Conservation (phyloP, 208 protist species). For the Trypanosoma avium region DNA sequence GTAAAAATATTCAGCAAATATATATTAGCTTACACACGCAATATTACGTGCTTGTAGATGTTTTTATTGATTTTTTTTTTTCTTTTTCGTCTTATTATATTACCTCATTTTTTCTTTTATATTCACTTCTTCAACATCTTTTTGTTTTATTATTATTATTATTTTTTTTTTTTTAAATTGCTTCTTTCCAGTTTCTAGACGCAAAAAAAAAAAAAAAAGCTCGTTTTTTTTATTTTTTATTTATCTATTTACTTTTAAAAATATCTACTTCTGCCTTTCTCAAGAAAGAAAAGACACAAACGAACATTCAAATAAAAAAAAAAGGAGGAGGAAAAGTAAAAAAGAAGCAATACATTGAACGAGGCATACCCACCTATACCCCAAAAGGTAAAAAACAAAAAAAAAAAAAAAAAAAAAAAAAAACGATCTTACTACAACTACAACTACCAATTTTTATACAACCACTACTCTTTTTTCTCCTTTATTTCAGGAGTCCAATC, state of each 20-base stretch:
- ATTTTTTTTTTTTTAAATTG: no score
- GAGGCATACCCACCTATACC: background rate
- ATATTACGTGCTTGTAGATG: no score
- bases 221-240: conserved; percentile 1
- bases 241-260: background rate
- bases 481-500: background rate
- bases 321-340: background rate
- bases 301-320: background rate
- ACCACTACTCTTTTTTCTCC: background rate
- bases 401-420: conserved; percentile 23
- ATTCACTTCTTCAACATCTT: no score
- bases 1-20: no score
- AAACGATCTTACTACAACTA: conserved; percentile 17
- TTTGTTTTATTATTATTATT: no score
- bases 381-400: conserved; percentile 11
- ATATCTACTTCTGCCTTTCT: background rate
- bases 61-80: no score
- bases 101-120: no score
- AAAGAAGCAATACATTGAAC: conserved; percentile 10
- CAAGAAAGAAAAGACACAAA: background rate
- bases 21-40: no score
- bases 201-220: no score
- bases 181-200: background rate
- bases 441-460: background rate
- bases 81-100: no score